Conservation (phyloP, 352 stramenopile species). For the Peronospora farinosa region DNA sequence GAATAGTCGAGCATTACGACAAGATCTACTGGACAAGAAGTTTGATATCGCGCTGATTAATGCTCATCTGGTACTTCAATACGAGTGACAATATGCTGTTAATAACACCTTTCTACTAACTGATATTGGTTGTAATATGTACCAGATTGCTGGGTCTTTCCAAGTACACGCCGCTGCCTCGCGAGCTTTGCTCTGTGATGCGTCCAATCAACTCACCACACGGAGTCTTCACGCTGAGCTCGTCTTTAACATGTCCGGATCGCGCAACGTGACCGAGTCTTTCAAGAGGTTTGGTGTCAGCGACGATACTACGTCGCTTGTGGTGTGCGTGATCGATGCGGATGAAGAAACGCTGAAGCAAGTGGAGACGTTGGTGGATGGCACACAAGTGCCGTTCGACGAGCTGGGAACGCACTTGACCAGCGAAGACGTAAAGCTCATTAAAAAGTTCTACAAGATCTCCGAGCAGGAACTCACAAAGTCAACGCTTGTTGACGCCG, state of each 20-base stretch:
- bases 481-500: conserved; percentile 61
- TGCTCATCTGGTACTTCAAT: conserved; percentile 45
- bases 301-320: conserved; percentile 44
- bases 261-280: conserved; percentile 77
- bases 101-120: background rate
- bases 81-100: background rate
- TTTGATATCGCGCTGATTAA: conserved; percentile 73
- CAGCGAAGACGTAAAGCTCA: conserved; percentile 39
- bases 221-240: conserved; percentile 77
- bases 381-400: conserved; percentile 34
- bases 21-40: conserved; percentile 54
- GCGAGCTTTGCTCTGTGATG: conserved; percentile 62
- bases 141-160: conserved; percentile 66
- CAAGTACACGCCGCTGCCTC: conserved; percentile 68
- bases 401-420: conserved; percentile 50
- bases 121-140: conserved; percentile 6
- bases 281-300: conserved; percentile 73
- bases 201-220: conserved; percentile 49
- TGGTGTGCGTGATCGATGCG: conserved; percentile 75
- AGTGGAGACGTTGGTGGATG: conserved; percentile 44
- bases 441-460: conserved; percentile 85
- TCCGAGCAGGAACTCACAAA: conserved; percentile 62
- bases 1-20: conserved; percentile 52
- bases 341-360: conserved; percentile 35
- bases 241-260: conserved; percentile 82